Percentiles rank a stretch among this genome's conserved stretches.
These are phyloP conservation scores for Ustilago curta DNA, from an alignment of 1,284 basidiomycete genomes.

Conservation along the genomic window DNA sequence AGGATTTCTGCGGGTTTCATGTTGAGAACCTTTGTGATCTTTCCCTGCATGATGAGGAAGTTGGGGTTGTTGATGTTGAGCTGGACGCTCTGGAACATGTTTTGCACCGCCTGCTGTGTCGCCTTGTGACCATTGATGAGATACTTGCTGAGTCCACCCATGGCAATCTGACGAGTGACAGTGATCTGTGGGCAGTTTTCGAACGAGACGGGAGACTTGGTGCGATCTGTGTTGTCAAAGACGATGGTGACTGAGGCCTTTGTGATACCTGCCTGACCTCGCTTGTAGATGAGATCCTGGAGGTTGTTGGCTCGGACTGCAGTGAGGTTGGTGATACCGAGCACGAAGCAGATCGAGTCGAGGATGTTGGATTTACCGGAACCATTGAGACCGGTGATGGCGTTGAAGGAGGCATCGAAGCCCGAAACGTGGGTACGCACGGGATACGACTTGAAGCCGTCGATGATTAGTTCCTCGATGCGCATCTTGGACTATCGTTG, in stretches of 20 bases:
- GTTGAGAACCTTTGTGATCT: conserved; percentile 83
- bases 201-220: conserved; percentile 86
- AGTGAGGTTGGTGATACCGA: conserved; percentile 67
- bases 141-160: conserved; percentile 96
- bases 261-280: conserved; percentile 95
- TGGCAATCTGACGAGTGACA: conserved; percentile 95
- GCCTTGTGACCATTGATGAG: conserved; percentile 96
- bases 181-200: conserved; percentile 90
- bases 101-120: conserved; percentile 87
- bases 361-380: conserved; percentile 74
- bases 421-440: conserved; percentile 92
- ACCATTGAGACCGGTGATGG: conserved; percentile 93
- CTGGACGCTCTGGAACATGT: conserved; percentile 95
- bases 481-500: conserved; percentile 60
- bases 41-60: conserved; percentile 99
- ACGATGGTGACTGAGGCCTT: conserved; percentile 99
- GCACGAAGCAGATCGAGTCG: conserved; percentile 68
- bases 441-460: conserved; percentile 78
- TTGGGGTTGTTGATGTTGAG: conserved; percentile 99
- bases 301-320: conserved; percentile 89
- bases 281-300: conserved; percentile 97
- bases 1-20: conserved; percentile 98
- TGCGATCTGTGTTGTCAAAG: conserved; percentile 96
- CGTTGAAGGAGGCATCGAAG: conserved; percentile 96
- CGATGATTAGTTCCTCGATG: conserved; percentile 71